These are phyloP conservation scores for Haematococcus sp. DNA, from an alignment of 139 green algal species.

Conservation along the genomic window DNA sequence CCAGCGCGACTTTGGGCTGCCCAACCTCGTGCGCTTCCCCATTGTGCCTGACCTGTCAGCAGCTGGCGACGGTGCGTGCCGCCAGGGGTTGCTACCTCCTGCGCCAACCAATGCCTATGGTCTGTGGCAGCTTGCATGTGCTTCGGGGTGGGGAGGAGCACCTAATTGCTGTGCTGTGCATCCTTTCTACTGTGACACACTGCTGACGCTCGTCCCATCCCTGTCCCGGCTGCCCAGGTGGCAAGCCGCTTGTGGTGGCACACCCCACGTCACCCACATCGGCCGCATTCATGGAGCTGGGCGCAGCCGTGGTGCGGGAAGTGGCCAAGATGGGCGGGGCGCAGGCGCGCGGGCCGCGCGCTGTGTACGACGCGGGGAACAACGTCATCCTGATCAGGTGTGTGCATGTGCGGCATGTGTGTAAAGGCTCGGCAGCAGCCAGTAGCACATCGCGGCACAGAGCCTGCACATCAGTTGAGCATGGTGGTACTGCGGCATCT, in stretches of 20 bases:
- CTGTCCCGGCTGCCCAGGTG: slow-evolving; percentile 43
- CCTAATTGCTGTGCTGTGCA: too few species aligned
- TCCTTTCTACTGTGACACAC: too few species aligned
- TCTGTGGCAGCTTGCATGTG: too few species aligned
- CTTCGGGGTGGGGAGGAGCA: too few species aligned
- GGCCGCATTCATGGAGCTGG: slow-evolving; percentile 80
- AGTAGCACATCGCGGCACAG: too few species aligned
- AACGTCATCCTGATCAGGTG: background rate
- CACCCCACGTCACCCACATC: slow-evolving; percentile 68
- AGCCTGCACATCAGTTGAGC: too few species aligned
- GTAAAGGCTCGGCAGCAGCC: too few species aligned
- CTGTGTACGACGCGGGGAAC: slow-evolving; percentile 2
- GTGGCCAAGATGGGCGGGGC: slow-evolving; percentile 74
- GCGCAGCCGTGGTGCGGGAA: slow-evolving; percentile 90
- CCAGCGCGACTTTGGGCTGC: slow-evolving; percentile 87
- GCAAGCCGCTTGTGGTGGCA: slow-evolving; percentile 82
- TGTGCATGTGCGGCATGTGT: too few species aligned
- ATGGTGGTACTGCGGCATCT: too few species aligned
- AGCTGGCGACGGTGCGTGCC: slow-evolving; percentile 77
- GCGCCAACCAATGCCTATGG: too few species aligned
- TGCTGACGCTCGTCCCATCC: background rate
- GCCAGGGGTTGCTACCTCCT: too few species aligned
- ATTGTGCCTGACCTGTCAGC: slow-evolving; percentile 88
- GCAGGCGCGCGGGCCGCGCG: slow-evolving; percentile 8
- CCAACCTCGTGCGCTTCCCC: slow-evolving; percentile 90